Evolutionary conservation across 345 rosid genomes (phyloP).

Genomic region (Murraya paniculata): DNA sequence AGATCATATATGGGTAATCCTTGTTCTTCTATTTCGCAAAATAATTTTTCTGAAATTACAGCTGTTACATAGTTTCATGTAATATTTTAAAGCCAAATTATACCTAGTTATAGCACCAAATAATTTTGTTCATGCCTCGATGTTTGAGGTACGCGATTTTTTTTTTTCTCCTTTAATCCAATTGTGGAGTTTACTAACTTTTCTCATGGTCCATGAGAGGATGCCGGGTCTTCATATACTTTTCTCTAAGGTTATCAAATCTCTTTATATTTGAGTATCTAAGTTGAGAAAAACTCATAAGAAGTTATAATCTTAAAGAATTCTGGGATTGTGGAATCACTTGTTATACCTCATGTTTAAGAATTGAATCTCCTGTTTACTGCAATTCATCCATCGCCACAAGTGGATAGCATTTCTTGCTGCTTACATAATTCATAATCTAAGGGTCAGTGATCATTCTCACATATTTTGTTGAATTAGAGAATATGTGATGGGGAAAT

Average conservation of each 20-base stretch:
- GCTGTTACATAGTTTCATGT: neutral
- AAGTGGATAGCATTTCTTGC: neutral
- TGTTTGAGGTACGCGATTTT: neutral
- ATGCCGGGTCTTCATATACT: neutral
- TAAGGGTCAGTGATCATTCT: neutral
- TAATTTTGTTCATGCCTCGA: neutral
- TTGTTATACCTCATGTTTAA: neutral
- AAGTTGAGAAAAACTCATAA: neutral
- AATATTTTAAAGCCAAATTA: neutral
- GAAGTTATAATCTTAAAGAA: neutral
- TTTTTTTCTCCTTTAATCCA: neutral
- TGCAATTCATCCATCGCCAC: neutral
- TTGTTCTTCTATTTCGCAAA: neutral
- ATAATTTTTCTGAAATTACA: neutral
- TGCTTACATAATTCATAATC: neutral
- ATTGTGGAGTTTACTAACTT: neutral
- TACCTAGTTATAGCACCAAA: neutral
- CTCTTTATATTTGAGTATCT: neutral
- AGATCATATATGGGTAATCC: slow-evolving; percentile 58
- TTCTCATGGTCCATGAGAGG: neutral
- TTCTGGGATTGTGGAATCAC: no score
- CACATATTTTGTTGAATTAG: neutral
- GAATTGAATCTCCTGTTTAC: neutral
- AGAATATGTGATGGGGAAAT: neutral
- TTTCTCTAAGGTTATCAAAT: neutral